phyloP scores from a whole-genome alignment of 2,329 filamentous ascomycete genomes.

The Lecanoromycetidae sp. region DNA sequence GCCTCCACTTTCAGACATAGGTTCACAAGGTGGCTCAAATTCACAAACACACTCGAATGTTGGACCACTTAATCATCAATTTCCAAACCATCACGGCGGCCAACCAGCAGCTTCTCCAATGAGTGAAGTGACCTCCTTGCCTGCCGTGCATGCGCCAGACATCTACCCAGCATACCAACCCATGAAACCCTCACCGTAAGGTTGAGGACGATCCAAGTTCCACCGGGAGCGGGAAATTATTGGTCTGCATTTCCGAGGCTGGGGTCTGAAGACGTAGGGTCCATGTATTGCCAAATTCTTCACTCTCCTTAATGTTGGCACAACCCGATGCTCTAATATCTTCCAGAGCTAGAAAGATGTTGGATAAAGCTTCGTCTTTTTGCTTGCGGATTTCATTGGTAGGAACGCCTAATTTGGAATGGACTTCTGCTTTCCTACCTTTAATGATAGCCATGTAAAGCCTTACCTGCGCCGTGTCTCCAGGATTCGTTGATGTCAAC shows the following conservation, averaged over 20 bases:
- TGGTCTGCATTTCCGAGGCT: not conserved
- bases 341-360: not conserved
- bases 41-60: not conserved
- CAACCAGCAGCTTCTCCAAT: not conserved
- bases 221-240: not conserved
- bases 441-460: not conserved
- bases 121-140: not conserved
- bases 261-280: not conserved
- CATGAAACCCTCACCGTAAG: not conserved
- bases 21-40: not conserved
- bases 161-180: not conserved
- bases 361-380: not conserved
- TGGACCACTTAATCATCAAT: not conserved
- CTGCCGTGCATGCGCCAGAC: not conserved
- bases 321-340: not conserved
- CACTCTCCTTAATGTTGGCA: not conserved
- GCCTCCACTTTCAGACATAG: not conserved
- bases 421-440: not conserved
- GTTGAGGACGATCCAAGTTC: not conserved
- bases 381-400: not conserved
- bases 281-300: not conserved
- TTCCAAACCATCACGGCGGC: not conserved
- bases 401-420: not conserved
- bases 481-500: not conserved
- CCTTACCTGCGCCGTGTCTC: not conserved